These are phyloP conservation scores for Alternaria rosae DNA, from an alignment of 2,329 filamentous ascomycete species.

Conservation along the genomic window DNA sequence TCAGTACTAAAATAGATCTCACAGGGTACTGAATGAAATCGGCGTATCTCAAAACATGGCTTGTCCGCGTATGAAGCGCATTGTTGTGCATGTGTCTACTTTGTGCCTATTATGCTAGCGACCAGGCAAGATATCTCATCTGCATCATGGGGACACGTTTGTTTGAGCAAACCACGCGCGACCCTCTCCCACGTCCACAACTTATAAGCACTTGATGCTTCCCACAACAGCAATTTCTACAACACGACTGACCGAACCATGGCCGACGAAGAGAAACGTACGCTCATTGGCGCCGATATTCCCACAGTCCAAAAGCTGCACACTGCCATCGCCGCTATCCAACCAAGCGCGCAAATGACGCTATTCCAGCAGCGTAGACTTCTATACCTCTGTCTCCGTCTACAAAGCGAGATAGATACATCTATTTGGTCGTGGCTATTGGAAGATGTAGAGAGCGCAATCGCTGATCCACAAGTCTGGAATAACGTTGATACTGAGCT, in stretches of 20 bases:
- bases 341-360: not conserved
- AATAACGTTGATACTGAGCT: not conserved
- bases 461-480: not conserved
- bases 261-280: not conserved
- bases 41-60: not conserved
- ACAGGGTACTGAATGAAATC: not conserved
- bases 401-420: not conserved
- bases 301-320: not conserved
- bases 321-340: not conserved
- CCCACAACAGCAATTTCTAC: not conserved
- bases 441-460: not conserved
- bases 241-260: not conserved
- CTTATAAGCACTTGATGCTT: not conserved
- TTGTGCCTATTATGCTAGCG: not conserved
- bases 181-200: not conserved
- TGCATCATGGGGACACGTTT: not conserved
- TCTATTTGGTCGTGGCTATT: not conserved
- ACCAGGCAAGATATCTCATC: not conserved
- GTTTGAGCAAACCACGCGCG: not conserved
- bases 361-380: not conserved
- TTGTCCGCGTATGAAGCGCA: not conserved
- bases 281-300: not conserved
- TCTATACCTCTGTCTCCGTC: not conserved
- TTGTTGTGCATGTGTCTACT: not conserved
- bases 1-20: not conserved